Conservation (phyloP, 805 yeast genomes). For the Spathaspora passalidarum region DNA sequence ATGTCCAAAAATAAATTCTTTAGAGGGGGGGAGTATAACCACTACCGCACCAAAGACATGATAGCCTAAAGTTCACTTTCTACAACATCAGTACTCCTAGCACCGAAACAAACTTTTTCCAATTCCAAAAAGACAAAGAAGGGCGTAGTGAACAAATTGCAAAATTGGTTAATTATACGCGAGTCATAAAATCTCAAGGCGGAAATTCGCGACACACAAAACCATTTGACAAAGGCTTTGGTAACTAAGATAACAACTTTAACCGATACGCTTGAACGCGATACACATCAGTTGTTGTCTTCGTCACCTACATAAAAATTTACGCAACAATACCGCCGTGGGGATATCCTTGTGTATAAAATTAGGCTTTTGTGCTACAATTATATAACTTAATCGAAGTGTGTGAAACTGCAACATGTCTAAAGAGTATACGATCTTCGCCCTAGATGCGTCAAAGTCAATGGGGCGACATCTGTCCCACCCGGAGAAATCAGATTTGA, state of each 20-base stretch:
- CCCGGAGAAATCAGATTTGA: conserved; percentile 36
- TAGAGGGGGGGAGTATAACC: background rate
- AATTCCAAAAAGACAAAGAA: background rate
- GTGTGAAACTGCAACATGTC: conserved; percentile 9
- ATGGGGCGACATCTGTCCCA: conserved; percentile 38
- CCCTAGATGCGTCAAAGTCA: conserved; percentile 49
- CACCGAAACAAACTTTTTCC: background rate
- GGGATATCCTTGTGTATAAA: too few species aligned
- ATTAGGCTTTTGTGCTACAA: too few species aligned
- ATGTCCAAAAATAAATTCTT: background rate
- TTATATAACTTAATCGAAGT: too few species aligned
- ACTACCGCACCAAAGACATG: background rate
- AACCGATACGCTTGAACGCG: background rate
- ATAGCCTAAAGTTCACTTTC: background rate
- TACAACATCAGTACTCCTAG: background rate
- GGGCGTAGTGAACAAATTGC: background rate
- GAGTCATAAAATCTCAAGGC: background rate
- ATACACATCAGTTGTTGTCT: background rate
- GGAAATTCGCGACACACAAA: background rate
- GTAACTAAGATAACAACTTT: background rate
- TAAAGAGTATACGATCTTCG: conserved; percentile 43
- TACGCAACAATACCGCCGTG: background rate
- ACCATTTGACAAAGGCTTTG: background rate
- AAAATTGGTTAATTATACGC: background rate
- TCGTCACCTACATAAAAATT: background rate